A percentile compares a stretch with the other conserved stretches of the same genome.
Conservation (phyloP, 1,284 basidiomycete genomes). For the Grifola frondosa region DNA sequence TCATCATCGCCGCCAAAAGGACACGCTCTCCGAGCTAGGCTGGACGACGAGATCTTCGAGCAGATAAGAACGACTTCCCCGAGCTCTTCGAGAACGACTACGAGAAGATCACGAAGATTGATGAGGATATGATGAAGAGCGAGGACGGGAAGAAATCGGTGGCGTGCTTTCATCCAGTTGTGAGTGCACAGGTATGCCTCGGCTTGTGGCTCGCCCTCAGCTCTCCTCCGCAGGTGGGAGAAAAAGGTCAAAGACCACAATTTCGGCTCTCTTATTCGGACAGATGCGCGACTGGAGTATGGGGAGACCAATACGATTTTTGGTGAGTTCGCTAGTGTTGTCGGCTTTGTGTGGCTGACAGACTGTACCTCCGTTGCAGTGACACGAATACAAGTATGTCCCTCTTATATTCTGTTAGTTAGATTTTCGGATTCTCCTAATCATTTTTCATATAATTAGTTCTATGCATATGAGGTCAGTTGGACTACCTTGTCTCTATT, state of each 20-base stretch:
- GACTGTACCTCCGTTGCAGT: too few species aligned
- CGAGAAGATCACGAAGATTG: constrained; percentile 69
- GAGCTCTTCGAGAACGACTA: constrained; percentile 71
- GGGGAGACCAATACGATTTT: constrained; percentile 94
- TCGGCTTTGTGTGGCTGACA: too few species aligned
- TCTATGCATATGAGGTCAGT: constrained; percentile 86
- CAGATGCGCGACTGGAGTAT: constrained; percentile 81
- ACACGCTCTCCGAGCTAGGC: constrained; percentile 41
- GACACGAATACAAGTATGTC: constrained; percentile 70
- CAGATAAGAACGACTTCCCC: constrained; percentile 82
- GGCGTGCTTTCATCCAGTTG: constrained; percentile 89
- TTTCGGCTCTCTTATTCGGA: constrained; percentile 94
- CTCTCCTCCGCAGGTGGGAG: constrained; percentile 61
- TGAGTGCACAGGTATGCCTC: constrained; percentile 52
- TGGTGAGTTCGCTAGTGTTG: constrained; percentile 49
- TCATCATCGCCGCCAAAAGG: constrained; percentile 14
- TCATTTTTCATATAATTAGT: constrained; percentile 43
- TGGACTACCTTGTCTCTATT: not conserved
- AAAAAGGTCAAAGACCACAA: constrained; percentile 92
- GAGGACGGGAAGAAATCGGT: constrained; percentile 86
- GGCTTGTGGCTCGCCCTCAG: not conserved
- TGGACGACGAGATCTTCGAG: constrained; percentile 91
- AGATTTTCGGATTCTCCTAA: too few species aligned
- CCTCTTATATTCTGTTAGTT: too few species aligned
- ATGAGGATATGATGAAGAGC: constrained; percentile 97